Percentiles rank a stretch among this genome's conserved stretches.
Conservation (phyloP, 2,329 filamentous ascomycete genomes). For the Penicillium sp. region DNA sequence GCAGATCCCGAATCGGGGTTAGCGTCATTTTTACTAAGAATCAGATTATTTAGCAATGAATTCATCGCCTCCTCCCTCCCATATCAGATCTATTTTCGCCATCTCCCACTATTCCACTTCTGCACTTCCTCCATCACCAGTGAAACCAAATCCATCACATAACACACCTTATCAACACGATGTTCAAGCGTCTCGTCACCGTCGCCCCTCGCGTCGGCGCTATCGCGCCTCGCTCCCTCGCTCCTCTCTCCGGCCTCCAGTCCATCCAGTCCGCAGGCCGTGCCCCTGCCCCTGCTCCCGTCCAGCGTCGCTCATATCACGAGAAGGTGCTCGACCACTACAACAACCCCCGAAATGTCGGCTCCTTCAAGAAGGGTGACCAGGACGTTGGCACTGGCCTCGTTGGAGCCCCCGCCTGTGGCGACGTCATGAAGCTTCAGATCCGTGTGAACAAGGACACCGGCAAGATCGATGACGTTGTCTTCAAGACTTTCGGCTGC, state of each 20-base stretch:
- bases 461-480: slow-evolving; percentile 88
- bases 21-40: slow-evolving; percentile 20
- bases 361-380: slow-evolving; percentile 75
- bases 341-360: slow-evolving; percentile 74
- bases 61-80: slow-evolving; percentile 21
- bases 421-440: slow-evolving; percentile 92
- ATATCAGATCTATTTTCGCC: slow-evolving; percentile 25
- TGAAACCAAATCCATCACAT: not conserved
- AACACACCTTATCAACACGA: slow-evolving; percentile 33
- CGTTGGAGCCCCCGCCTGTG: slow-evolving; percentile 84
- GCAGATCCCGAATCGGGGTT: slow-evolving; percentile 13
- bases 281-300: slow-evolving; percentile 31
- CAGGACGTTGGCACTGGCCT: slow-evolving; percentile 84
- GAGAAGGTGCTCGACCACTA: slow-evolving; percentile 82
- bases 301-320: slow-evolving; percentile 56
- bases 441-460: slow-evolving; percentile 86
- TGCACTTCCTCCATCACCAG: slow-evolving; percentile 2
- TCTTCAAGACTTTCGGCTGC: slow-evolving; percentile 98
- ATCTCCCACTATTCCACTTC: slow-evolving; percentile 3
- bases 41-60: slow-evolving; percentile 30
- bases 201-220: slow-evolving; percentile 54
- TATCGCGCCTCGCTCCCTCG: slow-evolving; percentile 50
- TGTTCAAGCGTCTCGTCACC: slow-evolving; percentile 59
- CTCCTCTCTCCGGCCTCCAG: slow-evolving; percentile 44
- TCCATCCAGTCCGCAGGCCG: slow-evolving; percentile 41